These are phyloP conservation scores for Penicillium coprophilum DNA, from an alignment of 495 filamentous ascomycete genomes.

Conservation along the genomic window DNA sequence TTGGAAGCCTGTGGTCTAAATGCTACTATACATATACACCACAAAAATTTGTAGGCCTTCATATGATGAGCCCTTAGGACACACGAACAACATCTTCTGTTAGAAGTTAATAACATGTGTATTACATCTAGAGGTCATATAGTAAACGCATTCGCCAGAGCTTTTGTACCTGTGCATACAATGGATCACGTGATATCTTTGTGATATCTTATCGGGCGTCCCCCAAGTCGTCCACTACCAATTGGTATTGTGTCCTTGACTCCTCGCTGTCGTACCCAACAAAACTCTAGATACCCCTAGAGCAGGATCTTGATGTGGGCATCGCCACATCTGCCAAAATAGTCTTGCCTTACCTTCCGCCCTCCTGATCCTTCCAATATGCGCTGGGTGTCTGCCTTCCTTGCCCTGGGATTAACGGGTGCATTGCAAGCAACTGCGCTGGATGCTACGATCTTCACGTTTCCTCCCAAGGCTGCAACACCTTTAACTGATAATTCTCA, in stretches of 20 bases:
- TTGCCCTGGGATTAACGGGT: constrained; percentile 29
- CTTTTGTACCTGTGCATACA: too few species aligned
- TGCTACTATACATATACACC: background rate
- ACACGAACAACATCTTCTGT: background rate
- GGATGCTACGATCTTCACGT: constrained; percentile 41
- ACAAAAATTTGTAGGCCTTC: background rate
- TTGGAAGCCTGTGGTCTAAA: too few species aligned
- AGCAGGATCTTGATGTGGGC: background rate
- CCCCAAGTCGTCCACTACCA: constrained; percentile 7
- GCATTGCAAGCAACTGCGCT: constrained; percentile 31
- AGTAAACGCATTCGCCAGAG: too few species aligned
- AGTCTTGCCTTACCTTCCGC: background rate
- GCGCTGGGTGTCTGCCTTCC: constrained; percentile 29
- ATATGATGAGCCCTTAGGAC: background rate
- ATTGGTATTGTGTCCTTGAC: constrained; percentile 1
- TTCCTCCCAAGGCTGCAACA: constrained; percentile 17
- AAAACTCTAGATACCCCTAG: background rate
- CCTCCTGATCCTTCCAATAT: constrained; percentile 23
- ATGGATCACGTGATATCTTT: background rate
- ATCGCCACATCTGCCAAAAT: constrained; percentile 1
- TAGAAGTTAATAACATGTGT: background rate
- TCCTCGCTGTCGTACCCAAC: background rate
- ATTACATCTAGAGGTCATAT: background rate
- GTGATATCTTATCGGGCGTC: constrained; percentile 26
- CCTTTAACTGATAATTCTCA: background rate